Percentiles rank a stretch among this genome's conserved stretches.
These are phyloP conservation scores for Senna tora DNA, from an alignment of 306 rosid species.

Conservation along the genomic window DNA sequence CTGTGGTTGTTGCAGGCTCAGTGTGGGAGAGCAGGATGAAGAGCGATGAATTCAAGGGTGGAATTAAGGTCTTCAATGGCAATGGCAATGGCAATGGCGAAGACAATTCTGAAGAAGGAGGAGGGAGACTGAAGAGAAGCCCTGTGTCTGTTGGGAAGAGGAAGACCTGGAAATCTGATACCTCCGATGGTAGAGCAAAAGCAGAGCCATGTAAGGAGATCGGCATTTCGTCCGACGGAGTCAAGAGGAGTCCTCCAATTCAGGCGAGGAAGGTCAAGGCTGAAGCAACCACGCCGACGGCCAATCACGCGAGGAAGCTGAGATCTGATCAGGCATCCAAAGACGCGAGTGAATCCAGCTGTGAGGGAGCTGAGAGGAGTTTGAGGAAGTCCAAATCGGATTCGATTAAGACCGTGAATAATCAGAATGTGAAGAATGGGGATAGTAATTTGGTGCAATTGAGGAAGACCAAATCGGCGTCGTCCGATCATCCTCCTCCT, in stretches of 20 bases:
- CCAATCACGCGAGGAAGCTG: constrained; percentile 51
- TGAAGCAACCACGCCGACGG: constrained; percentile 46
- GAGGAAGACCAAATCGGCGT: constrained; percentile 52
- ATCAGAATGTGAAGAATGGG: constrained; percentile 5
- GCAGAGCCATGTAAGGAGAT: constrained; percentile 46
- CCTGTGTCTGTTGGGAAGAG: constrained; percentile 53
- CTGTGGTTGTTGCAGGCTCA: constrained; percentile 50
- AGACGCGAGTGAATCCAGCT: constrained; percentile 30
- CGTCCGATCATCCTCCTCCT: no score
- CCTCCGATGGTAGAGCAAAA: constrained; percentile 45
- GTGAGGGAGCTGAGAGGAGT: constrained; percentile 43
- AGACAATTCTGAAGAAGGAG: constrained; percentile 36
- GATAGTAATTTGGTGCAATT: constrained; percentile 37
- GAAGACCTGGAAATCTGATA: constrained; percentile 72
- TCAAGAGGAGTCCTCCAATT: constrained; percentile 60
- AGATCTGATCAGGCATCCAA: constrained; percentile 48
- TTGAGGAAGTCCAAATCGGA: constrained; percentile 65
- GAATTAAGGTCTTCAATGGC: constrained; percentile 73
- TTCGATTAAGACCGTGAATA: constrained; percentile 25
- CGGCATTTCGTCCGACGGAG: constrained; percentile 50
- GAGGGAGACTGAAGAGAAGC: constrained; percentile 45
- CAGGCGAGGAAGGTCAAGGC: constrained; percentile 55
- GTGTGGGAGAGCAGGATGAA: constrained; percentile 95
- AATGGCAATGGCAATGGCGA: no score
- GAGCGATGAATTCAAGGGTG: constrained; percentile 74